Conservation (phyloP, 345 rosid genomes). For the Aurinia saxatilis region DNA sequence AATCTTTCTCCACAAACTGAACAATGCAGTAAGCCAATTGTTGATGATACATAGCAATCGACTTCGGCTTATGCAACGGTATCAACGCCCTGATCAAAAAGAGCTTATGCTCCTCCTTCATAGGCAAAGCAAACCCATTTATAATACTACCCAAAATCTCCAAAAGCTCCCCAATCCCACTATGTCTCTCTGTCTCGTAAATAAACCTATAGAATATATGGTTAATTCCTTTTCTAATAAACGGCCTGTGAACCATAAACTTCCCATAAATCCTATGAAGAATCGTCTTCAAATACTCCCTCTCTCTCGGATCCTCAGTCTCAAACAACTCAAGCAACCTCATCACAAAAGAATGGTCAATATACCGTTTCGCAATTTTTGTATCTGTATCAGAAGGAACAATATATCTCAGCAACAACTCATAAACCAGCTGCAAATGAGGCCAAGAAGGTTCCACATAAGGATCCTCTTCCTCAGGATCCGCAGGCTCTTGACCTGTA, state of each 20-base stretch:
- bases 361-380: conserved; percentile 66
- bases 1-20: conserved; percentile 94
- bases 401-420: conserved; percentile 61
- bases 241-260: conserved; percentile 89
- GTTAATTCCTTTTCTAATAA: conserved; percentile 73
- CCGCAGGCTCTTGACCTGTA: conserved; percentile 64
- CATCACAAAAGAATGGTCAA: conserved; percentile 70
- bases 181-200: conserved; percentile 82
- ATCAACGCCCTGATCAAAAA: conserved; percentile 84
- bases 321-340: conserved; percentile 77
- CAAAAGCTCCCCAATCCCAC: conserved; percentile 73
- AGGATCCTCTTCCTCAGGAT: conserved; percentile 85
- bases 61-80: conserved; percentile 84
- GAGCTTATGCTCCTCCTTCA: conserved; percentile 91
- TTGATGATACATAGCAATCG: conserved; percentile 60
- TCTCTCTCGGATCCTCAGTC: conserved; percentile 75
- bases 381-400: conserved; percentile 79
- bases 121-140: conserved; percentile 89
- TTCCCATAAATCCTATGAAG: conserved; percentile 89
- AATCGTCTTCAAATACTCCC: conserved; percentile 79
- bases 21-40: conserved; percentile 76
- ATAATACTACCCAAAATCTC: conserved; percentile 89
- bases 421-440: conserved; percentile 83
- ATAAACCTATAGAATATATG: conserved; percentile 76
- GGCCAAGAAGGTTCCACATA: conserved; percentile 88